phyloP scores from a whole-genome alignment of 1,284 basidiomycete species.

The Irpex sp. region DNA sequence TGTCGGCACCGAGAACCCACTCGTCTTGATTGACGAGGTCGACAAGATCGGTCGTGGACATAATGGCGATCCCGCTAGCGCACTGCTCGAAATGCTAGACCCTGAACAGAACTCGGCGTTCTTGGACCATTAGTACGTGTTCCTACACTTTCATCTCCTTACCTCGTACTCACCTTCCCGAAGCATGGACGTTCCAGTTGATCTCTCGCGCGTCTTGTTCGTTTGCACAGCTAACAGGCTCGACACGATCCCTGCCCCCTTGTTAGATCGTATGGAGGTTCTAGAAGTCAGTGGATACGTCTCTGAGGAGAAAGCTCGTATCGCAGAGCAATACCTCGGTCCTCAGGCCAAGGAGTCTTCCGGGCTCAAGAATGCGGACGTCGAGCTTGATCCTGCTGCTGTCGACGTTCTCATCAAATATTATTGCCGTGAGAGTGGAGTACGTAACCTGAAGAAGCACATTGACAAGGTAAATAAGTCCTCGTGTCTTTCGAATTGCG shows the following conservation, averaged over 20 bases:
- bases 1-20: slow-evolving; percentile 95
- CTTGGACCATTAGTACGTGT: slow-evolving; percentile 88
- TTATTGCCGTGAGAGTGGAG: slow-evolving; percentile 96
- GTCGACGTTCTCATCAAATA: slow-evolving; percentile 94
- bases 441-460: slow-evolving; percentile 92
- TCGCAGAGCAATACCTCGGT: slow-evolving; percentile 88
- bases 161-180: not conserved
- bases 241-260: slow-evolving; percentile 94
- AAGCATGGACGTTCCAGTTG: slow-evolving; percentile 96
- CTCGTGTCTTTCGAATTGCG: not conserved
- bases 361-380: slow-evolving; percentile 83
- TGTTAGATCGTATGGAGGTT: slow-evolving; percentile 97
- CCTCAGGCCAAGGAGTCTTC: slow-evolving; percentile 94
- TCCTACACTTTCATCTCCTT: not conserved
- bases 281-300: slow-evolving; percentile 97
- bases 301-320: slow-evolving; percentile 92
- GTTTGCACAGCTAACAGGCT: slow-evolving; percentile 95
- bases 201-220: slow-evolving; percentile 94
- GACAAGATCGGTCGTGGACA: slow-evolving; percentile 98
- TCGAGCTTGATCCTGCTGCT: slow-evolving; percentile 72
- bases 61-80: slow-evolving; percentile 95
- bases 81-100: slow-evolving; percentile 95
- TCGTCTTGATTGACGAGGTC: slow-evolving; percentile 96
- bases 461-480: slow-evolving; percentile 77
- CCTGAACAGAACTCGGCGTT: slow-evolving; percentile 97